These are phyloP conservation scores for Rhodotorula sp. DNA, from an alignment of 1,284 basidiomycete genomes.

Conservation along the genomic window DNA sequence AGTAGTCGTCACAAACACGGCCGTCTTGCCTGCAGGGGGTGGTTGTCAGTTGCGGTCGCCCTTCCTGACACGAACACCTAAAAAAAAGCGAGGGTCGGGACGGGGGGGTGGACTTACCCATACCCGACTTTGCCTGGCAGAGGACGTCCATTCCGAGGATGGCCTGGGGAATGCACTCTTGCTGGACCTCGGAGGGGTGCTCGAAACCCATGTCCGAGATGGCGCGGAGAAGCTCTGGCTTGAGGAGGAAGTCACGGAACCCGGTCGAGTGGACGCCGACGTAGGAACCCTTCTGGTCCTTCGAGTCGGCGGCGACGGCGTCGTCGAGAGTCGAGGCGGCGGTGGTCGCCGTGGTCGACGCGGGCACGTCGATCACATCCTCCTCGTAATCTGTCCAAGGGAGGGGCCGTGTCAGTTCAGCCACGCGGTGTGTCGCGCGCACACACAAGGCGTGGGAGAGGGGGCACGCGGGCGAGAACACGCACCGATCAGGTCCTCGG, in stretches of 20 bases:
- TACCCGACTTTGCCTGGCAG: conserved; percentile 99
- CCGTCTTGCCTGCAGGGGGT: conserved; percentile 71
- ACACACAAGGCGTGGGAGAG: no score
- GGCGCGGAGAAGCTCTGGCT: conserved; percentile 92
- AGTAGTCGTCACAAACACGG: conserved; percentile 96
- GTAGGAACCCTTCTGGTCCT: conserved; percentile 88
- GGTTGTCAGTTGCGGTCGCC: not conserved
- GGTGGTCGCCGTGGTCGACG: conserved; percentile 50
- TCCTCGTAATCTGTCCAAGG: conserved; percentile 57
- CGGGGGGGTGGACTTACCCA: conserved; percentile 55
- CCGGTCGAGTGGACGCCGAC: conserved; percentile 83
- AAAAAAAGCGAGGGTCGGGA: not conserved
- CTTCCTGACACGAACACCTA: no score
- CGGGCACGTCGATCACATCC: conserved; percentile 58
- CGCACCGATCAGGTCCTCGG: conserved; percentile 39
- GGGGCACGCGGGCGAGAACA: not conserved
- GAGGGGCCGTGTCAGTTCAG: not conserved
- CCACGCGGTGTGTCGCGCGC: no score
- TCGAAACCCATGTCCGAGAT: conserved; percentile 99
- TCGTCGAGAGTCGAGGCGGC: conserved; percentile 52
- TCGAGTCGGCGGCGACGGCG: conserved; percentile 63
- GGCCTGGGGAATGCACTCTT: conserved; percentile 99
- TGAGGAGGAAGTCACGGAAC: conserved; percentile 87
- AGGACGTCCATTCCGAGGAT: conserved; percentile 99
- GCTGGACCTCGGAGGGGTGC: conserved; percentile 99